Evolutionary conservation across 192 early-diverging fungal genomes (phyloP).

Genomic region (Dimargaris cristalligena): DNA sequence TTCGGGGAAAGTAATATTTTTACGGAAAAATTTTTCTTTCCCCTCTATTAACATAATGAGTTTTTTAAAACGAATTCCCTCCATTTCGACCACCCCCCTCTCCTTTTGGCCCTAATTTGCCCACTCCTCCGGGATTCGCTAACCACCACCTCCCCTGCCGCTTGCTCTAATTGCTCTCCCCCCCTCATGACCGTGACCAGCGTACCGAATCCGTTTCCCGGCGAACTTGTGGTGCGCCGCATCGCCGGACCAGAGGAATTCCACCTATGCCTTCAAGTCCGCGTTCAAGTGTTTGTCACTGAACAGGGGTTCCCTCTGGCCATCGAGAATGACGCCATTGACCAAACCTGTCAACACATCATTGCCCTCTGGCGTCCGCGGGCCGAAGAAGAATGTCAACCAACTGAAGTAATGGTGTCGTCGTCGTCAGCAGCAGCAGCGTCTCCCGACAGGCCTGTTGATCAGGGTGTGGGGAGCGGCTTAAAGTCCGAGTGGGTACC

Average conservation of each 20-base stretch:
- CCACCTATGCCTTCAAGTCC: background rate
- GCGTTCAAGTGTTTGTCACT: background rate
- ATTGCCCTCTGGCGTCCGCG: background rate
- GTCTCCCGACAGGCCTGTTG: background rate
- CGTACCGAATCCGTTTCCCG: no score
- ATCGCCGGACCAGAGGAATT: background rate
- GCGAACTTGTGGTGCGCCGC: background rate
- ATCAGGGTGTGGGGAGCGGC: background rate
- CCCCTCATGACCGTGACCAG: no score
- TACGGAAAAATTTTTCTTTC: no score
- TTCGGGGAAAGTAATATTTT: no score
- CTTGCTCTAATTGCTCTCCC: no score
- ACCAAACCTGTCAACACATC: background rate
- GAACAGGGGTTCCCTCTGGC: slow-evolving; percentile 8
- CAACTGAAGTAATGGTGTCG: background rate
- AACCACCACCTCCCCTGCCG: no score
- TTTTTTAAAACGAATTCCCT: no score
- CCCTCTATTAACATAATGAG: no score
- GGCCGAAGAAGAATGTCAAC: background rate
- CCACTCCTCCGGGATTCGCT: no score
- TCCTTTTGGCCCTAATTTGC: no score
- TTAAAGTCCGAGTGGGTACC: background rate
- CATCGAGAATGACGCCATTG: background rate
- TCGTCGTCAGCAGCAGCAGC: background rate
- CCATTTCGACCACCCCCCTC: no score